Evolutionary conservation across 148 eudicot genomes (phyloP).

Genomic region (Beta vulgaris): DNA sequence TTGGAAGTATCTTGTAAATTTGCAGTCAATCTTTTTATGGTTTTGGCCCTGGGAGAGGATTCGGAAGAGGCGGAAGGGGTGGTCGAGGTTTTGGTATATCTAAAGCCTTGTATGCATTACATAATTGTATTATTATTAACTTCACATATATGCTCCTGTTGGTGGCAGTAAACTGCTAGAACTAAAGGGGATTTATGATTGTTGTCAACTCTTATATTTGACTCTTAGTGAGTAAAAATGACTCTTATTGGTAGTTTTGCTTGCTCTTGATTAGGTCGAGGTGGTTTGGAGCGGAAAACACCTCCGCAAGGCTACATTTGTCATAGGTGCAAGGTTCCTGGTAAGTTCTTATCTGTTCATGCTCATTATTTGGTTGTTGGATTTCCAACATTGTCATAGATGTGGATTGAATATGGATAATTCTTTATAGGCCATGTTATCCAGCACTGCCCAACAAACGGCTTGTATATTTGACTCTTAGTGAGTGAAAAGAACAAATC

Average conservation of each 20-base stretch:
- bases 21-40: slow-evolving; percentile 72
- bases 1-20: slow-evolving; percentile 10
- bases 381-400: slow-evolving; percentile 12
- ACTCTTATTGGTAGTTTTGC: neutral
- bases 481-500: no score
- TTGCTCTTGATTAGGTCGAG: slow-evolving; percentile 49
- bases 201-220: neutral
- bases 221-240: neutral
- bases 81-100: slow-evolving; percentile 86
- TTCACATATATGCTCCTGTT: neutral
- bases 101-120: slow-evolving; percentile 1
- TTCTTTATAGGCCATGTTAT: slow-evolving; percentile 73
- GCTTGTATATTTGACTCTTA: no score
- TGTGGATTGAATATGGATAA: neutral
- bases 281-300: slow-evolving; percentile 60
- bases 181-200: neutral
- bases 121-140: neutral
- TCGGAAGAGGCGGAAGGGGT: slow-evolving; percentile 77
- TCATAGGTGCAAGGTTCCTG: slow-evolving; percentile 87
- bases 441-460: slow-evolving; percentile 97
- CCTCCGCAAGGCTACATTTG: slow-evolving; percentile 90
- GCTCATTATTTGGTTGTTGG: neutral
- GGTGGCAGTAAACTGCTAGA: neutral
- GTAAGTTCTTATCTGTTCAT: slow-evolving; percentile 36
- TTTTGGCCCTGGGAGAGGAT: slow-evolving; percentile 84